Evolutionary conservation across 2,329 filamentous ascomycete species (phyloP), one percentile per base, ranked within the genome.

Genomic region (Ambrosiella cleistominuta): DNA sequence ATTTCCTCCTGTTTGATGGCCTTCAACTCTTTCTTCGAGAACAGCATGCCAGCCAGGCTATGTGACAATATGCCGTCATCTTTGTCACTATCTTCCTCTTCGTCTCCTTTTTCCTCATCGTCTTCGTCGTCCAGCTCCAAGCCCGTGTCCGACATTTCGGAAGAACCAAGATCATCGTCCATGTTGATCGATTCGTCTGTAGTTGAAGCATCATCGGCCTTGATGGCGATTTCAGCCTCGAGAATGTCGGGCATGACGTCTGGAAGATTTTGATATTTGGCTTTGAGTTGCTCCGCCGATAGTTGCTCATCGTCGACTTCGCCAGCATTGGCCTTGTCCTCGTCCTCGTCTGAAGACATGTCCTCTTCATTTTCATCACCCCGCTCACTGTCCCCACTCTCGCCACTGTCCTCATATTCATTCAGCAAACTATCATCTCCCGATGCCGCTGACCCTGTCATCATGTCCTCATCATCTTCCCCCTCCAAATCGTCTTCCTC

Each of bases 221-320:
- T 64, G 13, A 65, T 62, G 8, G 62, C 12, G 15, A 60, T 35
- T 12, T 42, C 54, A 12, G 38, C 53, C 38, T 52, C n/a, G 6
- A 36, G 39, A 15, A 11, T 37, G 19, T 54, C 60, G 9, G 37
- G 11, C 13, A 8, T 53, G 27, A 38, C 39, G 17, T 54, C 73
- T 0, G 82, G 81, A 6, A 87, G 71, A 57, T 82, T 75, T 7
- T 80, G 79, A 62, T 88, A 88, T 66, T 88, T 88, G 44, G 75
- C 75, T 35, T 75, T 77, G 12, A 88, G 67, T 65, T 88, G 80
- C 59, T 86, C 84, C 61, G 83, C 79, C 0, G 83, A 86, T 2
- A 88, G 72, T 9, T 75, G 74, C 61, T 85, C 83, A 60, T 86
- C 82, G 7, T 76, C 80, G 11, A 70, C 66, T 7, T 74, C 74